Evolutionary conservation across 2,329 filamentous ascomycete genomes (phyloP).

Genomic region (Stachybotrys echinatus): DNA sequence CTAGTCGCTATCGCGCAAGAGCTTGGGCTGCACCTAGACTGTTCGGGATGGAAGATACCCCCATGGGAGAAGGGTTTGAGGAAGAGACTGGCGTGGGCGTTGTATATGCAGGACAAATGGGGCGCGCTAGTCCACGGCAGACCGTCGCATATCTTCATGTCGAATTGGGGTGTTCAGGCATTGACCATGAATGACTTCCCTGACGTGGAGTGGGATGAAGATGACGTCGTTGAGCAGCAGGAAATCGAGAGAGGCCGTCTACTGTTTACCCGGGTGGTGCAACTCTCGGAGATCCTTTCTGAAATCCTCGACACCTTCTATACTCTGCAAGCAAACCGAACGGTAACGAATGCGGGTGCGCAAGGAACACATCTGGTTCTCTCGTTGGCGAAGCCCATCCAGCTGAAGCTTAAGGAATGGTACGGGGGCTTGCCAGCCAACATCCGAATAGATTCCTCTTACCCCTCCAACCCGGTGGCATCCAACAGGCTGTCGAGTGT

Average conservation of each 20-base stretch:
- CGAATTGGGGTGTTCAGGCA: constrained; percentile 71
- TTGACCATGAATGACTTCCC: constrained; percentile 67
- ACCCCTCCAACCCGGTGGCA: constrained; percentile 26
- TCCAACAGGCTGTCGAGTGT: constrained; percentile 51
- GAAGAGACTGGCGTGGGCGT: constrained; percentile 81
- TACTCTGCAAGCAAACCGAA: constrained; percentile 69
- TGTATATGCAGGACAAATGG: constrained; percentile 95
- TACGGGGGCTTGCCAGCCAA: constrained; percentile 61
- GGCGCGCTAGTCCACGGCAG: constrained; percentile 79
- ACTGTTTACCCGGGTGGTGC: constrained; percentile 71
- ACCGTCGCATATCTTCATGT: constrained; percentile 66
- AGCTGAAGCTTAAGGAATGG: constrained; percentile 79
- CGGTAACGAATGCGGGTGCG: constrained; percentile 58
- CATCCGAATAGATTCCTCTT: constrained; percentile 62
- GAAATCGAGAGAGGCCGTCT: constrained; percentile 64
- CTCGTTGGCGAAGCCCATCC: constrained; percentile 73
- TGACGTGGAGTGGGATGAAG: constrained; percentile 64
- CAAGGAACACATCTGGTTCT: constrained; percentile 70
- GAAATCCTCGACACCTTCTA: constrained; percentile 83
- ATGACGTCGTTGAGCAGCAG: constrained; percentile 55
- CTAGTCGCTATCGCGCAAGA: constrained; percentile 83
- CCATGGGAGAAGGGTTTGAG: constrained; percentile 80
- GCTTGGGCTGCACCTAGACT: constrained; percentile 83
- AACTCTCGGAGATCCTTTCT: constrained; percentile 68
- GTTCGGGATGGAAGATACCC: constrained; percentile 80